These are phyloP conservation scores for Boletus eberwhitei DNA, from an alignment of 768 basidiomycete species.

Conservation along the genomic window DNA sequence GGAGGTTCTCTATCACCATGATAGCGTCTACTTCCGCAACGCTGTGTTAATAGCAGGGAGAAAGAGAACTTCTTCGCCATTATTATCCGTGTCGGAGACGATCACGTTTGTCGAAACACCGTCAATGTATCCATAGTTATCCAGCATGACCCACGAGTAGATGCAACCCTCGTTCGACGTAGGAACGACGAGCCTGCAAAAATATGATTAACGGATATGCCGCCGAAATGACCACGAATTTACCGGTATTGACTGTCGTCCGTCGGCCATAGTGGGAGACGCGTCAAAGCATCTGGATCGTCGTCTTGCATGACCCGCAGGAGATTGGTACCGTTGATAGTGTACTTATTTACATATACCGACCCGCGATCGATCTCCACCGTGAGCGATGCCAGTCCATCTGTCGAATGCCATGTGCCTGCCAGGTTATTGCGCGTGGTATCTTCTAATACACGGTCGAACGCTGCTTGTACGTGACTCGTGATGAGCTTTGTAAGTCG, in stretches of 20 bases:
- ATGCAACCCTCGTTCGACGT: constrained; percentile 19
- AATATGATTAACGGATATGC: not conserved
- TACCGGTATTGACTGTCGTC: constrained; percentile 41
- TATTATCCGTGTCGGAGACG: not conserved
- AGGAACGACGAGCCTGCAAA: constrained; percentile 16
- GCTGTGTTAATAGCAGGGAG: constrained; percentile 12
- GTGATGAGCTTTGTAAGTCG: constrained; percentile 33
- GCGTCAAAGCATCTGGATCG: not conserved
- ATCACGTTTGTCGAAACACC: constrained; percentile 22
- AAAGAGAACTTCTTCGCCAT: constrained; percentile 6
- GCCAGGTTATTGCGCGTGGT: constrained; percentile 27
- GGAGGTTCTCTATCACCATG: not conserved
- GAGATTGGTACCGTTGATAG: constrained; percentile 35
- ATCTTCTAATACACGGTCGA: constrained; percentile 32
- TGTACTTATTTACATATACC: constrained; percentile 29
- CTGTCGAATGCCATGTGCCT: constrained; percentile 35
- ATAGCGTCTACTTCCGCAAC: constrained; percentile 5
- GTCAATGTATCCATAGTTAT: constrained; percentile 25
- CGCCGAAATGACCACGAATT: not conserved
- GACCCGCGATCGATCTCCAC: constrained; percentile 31
- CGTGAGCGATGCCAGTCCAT: constrained; percentile 26
- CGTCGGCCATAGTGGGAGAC: constrained; percentile 35
- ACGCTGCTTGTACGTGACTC: constrained; percentile 33
- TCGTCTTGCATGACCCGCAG: constrained; percentile 30
- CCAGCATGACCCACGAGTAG: constrained; percentile 18